Evolutionary conservation across 441 rosid species (phyloP), one percentile per base, ranked within the genome.

Genomic region (Manihot esculenta): DNA sequence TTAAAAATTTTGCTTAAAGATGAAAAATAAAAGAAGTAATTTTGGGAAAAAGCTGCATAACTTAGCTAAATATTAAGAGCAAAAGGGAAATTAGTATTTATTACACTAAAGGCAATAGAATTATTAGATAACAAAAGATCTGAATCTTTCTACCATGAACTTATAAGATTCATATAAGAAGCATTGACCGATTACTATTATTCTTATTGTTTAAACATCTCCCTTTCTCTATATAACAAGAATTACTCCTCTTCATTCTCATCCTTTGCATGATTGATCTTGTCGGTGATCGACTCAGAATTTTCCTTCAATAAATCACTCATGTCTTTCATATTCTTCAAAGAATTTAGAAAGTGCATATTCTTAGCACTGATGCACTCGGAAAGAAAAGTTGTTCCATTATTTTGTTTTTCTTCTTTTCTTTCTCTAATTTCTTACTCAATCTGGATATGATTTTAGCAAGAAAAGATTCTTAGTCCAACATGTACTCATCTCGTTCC

Each of bases 381-480:
- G 2, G 49, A 38, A 50, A 72, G 57, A 1, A 27, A 8, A 2
- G 71, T 35, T 48, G 48, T 68, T 79, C 80, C 4, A 73, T 62
- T 50, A 60, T 68, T 7, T 0, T 55, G 54, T 80, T 82, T 41
- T 50, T 71, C 68, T 33, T 62, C 48, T 17, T 65, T 70, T 48
- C 70, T 35, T 69, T 78, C 61, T 62, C 67, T 56, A 72, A 13
- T 44, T 61, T 54, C 35, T 63, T 62, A 7, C 20, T 56, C 76
- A 74, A 17, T 51, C 64, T 70, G 12, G 42, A 21, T 57, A 74
- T 61, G 9, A 24, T 77, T 68, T 14, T 65, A 14, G 44, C 20
- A 50, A 78, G 81, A 41, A 78, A 69, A 41, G n/a, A 35, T 68
- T 83, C 72, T 11, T 83, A 81, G 64, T 84, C 71, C 80, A 77